Base-by-base conservation (phyloP, 2,329 filamentous ascomycete genomes). In the Calycina herbarum region DNA sequence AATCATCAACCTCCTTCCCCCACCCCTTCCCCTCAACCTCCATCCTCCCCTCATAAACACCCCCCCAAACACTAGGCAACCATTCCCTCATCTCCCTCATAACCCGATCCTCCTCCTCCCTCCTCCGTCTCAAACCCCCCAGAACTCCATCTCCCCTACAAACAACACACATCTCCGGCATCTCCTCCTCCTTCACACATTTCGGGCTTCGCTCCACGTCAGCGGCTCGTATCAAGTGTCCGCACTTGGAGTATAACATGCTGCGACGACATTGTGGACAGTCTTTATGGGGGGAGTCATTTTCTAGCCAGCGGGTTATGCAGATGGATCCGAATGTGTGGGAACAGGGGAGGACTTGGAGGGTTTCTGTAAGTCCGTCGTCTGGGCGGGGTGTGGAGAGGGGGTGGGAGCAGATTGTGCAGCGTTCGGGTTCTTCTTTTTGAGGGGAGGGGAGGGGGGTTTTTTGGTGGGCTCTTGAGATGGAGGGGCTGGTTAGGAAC, bases 241-340 rank as follows among this genome's bases (percentile, higher is more conserved):
- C 71, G 62, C 73, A 75, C 4, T 58, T 64, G 2, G 54, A 33
- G 60, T 75, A 73, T 10, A 71, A 45, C 71, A 74, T 74, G 29
- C 31, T 38, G 5, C 72, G 62, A 4, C 73, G 61, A 64, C 73
- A 75, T 13, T 60, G 59, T 1, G 73, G 73, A 60, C 73, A 75
- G 35, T 74, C 68, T 24, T 65, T 64, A 48, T 72, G 62, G 0
- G 51, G 56, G 15, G 71, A 74, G 7, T 70, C 67, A 31, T 69
- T 63, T 20, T 62, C 60, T 0, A 75, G 63, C 73, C 73, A 75
- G 1, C 70, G 71, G 6, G 62, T 45, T 15, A 74, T 74, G 42
- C 73, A 75, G 24, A 67, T 45, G 13, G 59, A 66, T 0, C 73
- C 73, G 57, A 75, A 75, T 33, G 70, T 59, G 42, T 75, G 73